phyloP scores from a whole-genome alignment of 2,329 filamentous ascomycete species.

The Aspergillus awamori region DNA sequence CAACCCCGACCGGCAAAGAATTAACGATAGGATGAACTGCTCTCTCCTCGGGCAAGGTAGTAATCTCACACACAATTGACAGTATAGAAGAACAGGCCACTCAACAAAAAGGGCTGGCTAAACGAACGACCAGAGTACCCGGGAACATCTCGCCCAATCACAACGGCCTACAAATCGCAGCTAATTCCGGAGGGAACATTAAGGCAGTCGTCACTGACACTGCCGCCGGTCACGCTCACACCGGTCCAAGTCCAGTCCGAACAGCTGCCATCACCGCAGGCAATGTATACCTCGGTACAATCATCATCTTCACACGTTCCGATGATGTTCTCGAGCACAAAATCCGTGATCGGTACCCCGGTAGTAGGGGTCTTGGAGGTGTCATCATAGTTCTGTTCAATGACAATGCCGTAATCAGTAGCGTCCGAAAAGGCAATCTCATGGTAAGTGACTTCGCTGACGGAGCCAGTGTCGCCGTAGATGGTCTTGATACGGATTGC shows the following conservation, averaged over 20 bases:
- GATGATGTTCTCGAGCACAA: not conserved
- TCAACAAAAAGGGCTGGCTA: too few species aligned
- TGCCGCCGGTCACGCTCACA: constrained; percentile 57
- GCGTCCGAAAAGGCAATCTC: constrained; percentile 3
- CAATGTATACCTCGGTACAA: constrained; percentile 10
- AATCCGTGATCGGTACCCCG: not conserved
- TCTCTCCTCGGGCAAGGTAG: too few species aligned
- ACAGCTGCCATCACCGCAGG: constrained; percentile 55
- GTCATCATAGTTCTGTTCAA: constrained; percentile 6
- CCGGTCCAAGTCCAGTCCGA: constrained; percentile 58
- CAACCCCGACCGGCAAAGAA: too few species aligned
- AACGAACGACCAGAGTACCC: too few species aligned
- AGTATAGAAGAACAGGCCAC: too few species aligned
- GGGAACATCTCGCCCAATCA: not conserved
- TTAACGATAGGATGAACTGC: too few species aligned
- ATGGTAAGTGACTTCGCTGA: constrained; percentile 33
- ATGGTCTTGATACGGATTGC: constrained; percentile 61
- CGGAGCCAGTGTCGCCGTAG: constrained; percentile 50
- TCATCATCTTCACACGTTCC: constrained; percentile 2
- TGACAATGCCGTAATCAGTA: not conserved
- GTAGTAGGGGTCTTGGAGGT: constrained; percentile 4
- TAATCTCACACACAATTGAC: too few species aligned
- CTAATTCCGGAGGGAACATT: constrained; percentile 44
- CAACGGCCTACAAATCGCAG: constrained; percentile 24
- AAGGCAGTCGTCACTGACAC: constrained; percentile 45